Evolutionary conservation across 2,329 filamentous ascomycete species (phyloP).

Genomic region (Beauveria bassiana): DNA sequence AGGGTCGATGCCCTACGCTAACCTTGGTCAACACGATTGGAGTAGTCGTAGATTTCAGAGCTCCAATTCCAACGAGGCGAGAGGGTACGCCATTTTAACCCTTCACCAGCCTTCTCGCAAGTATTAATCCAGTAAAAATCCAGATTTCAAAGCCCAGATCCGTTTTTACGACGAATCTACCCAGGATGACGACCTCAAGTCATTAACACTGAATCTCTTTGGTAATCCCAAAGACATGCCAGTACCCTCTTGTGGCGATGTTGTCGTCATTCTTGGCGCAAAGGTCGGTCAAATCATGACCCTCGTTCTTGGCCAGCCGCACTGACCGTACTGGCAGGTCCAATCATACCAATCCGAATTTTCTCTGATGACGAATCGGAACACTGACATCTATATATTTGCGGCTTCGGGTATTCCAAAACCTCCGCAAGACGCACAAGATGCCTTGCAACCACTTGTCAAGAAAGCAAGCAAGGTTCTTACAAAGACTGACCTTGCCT

Average conservation of each 20-base stretch:
- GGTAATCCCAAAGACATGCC: slow-evolving; percentile 42
- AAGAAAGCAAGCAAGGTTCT: slow-evolving; percentile 17
- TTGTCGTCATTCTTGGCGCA: slow-evolving; percentile 39
- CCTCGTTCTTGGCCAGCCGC: not conserved
- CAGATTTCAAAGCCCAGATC: slow-evolving; percentile 55
- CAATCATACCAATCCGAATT: slow-evolving; percentile 28
- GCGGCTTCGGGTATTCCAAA: slow-evolving; percentile 30
- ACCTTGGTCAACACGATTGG: slow-evolving; percentile 55
- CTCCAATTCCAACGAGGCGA: slow-evolving; percentile 42
- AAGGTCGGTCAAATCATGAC: slow-evolving; percentile 35
- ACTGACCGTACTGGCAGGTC: slow-evolving; percentile 23
- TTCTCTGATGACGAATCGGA: slow-evolving; percentile 37
- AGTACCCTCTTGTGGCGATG: slow-evolving; percentile 31
- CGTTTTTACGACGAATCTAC: slow-evolving; percentile 52
- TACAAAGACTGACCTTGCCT: slow-evolving; percentile 27
- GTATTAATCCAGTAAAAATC: not conserved
- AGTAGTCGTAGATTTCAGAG: slow-evolving; percentile 57
- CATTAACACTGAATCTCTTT: slow-evolving; percentile 53
- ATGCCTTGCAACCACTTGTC: slow-evolving; percentile 19
- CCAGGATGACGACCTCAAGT: slow-evolving; percentile 31
- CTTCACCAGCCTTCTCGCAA: not conserved
- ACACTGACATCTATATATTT: slow-evolving; percentile 25
- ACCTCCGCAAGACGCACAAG: slow-evolving; percentile 29
- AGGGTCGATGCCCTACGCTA: slow-evolving; percentile 24
- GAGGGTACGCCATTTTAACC: slow-evolving; percentile 33